Percentiles rank a stretch among this genome's conserved stretches.
These are phyloP conservation scores for Leishmania aethiopica DNA, from an alignment of 208 protist species.

Conservation along the genomic window DNA sequence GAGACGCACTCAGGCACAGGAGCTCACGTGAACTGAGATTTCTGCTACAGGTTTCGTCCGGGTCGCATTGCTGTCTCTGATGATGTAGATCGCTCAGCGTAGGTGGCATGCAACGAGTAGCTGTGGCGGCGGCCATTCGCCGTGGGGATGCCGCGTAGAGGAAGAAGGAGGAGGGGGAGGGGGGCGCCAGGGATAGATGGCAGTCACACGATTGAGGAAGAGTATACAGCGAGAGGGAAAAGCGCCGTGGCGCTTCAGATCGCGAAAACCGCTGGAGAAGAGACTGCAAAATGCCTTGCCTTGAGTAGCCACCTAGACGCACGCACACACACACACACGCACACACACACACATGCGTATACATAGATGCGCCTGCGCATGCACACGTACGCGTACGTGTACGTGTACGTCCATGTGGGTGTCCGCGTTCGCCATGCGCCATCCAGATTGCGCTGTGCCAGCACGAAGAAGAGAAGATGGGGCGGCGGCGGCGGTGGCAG, in stretches of 20 bases:
- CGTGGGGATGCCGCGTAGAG: background rate
- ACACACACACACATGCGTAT: background rate
- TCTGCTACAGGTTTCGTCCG: too few species aligned
- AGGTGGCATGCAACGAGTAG: background rate
- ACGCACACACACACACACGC: background rate
- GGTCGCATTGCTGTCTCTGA: too few species aligned
- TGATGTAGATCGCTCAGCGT: too few species aligned
- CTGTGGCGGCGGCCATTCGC: background rate
- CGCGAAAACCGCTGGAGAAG: background rate
- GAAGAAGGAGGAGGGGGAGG: background rate
- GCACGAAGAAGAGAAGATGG: background rate
- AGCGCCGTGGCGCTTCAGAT: background rate
- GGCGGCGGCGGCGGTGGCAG: background rate
- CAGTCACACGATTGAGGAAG: background rate
- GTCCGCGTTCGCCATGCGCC: background rate
- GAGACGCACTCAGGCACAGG: background rate
- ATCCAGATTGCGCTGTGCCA: background rate
- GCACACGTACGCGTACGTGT: background rate
- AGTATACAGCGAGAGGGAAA: background rate
- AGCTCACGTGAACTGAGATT: background rate
- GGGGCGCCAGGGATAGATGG: background rate
- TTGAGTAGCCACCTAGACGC: background rate
- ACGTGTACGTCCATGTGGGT: background rate
- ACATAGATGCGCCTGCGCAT: background rate
- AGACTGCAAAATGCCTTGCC: background rate